Conservation (phyloP, 371 early-diverging fungal species). For the Rhizopus stolonifer region DNA sequence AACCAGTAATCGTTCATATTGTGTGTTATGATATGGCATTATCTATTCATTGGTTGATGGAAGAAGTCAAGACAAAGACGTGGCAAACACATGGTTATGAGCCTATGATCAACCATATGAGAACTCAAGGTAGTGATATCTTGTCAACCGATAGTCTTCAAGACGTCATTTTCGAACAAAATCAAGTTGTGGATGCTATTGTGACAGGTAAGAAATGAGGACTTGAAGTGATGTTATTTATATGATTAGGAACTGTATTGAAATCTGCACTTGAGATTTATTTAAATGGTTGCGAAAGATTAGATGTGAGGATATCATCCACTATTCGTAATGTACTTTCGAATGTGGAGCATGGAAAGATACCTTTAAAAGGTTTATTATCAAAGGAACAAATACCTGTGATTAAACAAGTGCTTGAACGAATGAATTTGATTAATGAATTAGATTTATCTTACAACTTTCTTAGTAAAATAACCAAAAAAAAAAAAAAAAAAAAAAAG, state of each 20-base stretch:
- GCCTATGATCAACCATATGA: slow-evolving; percentile 25
- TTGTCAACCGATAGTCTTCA: slow-evolving; percentile 21
- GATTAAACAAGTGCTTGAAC: slow-evolving; percentile 12
- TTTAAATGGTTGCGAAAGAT: slow-evolving; percentile 23
- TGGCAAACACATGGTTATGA: slow-evolving; percentile 30
- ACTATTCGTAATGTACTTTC: background rate
- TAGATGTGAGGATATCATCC: background rate
- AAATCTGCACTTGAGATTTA: slow-evolving; percentile 26
- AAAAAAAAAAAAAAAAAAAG: background rate
- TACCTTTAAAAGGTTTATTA: slow-evolving; percentile 2
- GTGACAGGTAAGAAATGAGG: slow-evolving; percentile 14
- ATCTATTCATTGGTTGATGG: slow-evolving; percentile 20
- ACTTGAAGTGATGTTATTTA: background rate
- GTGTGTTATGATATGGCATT: slow-evolving; percentile 10
- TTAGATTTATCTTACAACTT: slow-evolving; percentile 32
- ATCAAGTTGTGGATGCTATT: slow-evolving; percentile 16
- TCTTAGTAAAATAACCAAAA: slow-evolving; percentile 17
- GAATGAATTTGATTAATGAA: slow-evolving; percentile 4
- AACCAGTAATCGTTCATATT: slow-evolving; percentile 8
- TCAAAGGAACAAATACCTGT: slow-evolving; percentile 2
- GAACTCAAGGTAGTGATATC: slow-evolving; percentile 5
- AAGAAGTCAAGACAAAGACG: slow-evolving; percentile 17
- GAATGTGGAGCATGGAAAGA: background rate
- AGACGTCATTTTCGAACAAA: slow-evolving; percentile 8
- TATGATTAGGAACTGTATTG: slow-evolving; percentile 6